Conservation (phyloP, 306 rosid genomes). For the Castanospermum australe region DNA sequence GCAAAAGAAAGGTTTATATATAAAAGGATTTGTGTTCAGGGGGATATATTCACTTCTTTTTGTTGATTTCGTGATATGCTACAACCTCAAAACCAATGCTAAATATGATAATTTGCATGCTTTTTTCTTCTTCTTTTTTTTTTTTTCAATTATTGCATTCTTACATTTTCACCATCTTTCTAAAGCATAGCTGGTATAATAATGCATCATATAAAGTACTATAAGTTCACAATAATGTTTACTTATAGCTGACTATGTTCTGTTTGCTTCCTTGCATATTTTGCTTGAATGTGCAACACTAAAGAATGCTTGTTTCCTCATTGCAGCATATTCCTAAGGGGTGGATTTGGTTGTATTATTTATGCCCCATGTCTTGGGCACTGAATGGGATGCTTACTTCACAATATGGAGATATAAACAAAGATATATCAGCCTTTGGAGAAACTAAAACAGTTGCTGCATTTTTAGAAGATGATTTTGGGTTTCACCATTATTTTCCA, state of each 20-base stretch:
- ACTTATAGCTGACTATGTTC: not conserved
- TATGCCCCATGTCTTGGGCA: slow-evolving; percentile 63
- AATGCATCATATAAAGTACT: no score
- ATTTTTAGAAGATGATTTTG: slow-evolving; percentile 57
- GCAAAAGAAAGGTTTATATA: no score
- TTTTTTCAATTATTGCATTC: no score
- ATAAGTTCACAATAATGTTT: not conserved
- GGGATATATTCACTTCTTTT: no score
- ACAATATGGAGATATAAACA: slow-evolving; percentile 54
- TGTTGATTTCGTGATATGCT: no score
- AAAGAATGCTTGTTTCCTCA: slow-evolving; percentile 15
- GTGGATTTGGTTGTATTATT: slow-evolving; percentile 73
- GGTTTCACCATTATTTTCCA: slow-evolving; percentile 44
- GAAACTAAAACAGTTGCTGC: slow-evolving; percentile 41
- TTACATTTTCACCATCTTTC: no score
- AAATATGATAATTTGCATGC: no score
- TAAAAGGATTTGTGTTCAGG: no score
- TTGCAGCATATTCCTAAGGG: slow-evolving; percentile 70
- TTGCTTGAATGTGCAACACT: not conserved
- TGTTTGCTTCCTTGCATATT: not conserved
- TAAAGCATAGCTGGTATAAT: no score
- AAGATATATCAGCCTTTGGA: slow-evolving; percentile 40
- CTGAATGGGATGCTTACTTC: slow-evolving; percentile 63
- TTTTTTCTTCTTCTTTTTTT: no score
- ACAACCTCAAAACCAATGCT: no score